These are phyloP conservation scores for Manihot esculenta DNA, from an alignment of 441 rosid genomes.

Conservation along the genomic window DNA sequence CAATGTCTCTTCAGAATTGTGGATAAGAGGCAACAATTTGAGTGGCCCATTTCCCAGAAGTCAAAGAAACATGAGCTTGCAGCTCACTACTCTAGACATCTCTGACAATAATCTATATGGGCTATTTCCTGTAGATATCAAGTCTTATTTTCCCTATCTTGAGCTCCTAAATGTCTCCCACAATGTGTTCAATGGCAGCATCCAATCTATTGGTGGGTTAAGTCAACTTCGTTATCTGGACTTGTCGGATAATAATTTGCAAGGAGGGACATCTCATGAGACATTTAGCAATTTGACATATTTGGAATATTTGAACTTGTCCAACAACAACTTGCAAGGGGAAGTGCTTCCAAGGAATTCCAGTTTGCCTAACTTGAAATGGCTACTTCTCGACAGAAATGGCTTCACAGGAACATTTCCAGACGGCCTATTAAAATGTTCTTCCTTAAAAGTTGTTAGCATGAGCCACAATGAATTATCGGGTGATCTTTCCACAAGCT, in stretches of 20 bases:
- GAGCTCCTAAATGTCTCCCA: background rate
- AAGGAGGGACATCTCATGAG: background rate
- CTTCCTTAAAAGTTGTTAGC: background rate
- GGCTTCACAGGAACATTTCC: slow-evolving; percentile 4
- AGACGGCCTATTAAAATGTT: background rate
- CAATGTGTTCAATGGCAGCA: background rate
- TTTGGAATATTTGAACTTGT: background rate
- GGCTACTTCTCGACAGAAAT: slow-evolving; percentile 10
- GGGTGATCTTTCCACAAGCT: slow-evolving; percentile 14
- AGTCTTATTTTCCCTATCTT: background rate
- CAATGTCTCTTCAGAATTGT: background rate
- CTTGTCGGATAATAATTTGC: background rate
- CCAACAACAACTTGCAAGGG: slow-evolving; percentile 14
- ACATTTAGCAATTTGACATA: background rate
- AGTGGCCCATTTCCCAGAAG: background rate
- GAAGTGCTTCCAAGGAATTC: background rate
- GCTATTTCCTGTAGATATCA: background rate
- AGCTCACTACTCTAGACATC: background rate
- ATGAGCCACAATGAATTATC: background rate
- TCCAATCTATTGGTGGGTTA: background rate
- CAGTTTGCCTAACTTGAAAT: slow-evolving; percentile 2
- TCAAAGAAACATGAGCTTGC: slow-evolving; percentile 1
- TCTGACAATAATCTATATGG: background rate
- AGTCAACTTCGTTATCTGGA: background rate
- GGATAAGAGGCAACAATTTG: slow-evolving; percentile 8